Evolutionary conservation across 129 eudicot genomes (phyloP).

Genomic region (Kitagawia praeruptora): DNA sequence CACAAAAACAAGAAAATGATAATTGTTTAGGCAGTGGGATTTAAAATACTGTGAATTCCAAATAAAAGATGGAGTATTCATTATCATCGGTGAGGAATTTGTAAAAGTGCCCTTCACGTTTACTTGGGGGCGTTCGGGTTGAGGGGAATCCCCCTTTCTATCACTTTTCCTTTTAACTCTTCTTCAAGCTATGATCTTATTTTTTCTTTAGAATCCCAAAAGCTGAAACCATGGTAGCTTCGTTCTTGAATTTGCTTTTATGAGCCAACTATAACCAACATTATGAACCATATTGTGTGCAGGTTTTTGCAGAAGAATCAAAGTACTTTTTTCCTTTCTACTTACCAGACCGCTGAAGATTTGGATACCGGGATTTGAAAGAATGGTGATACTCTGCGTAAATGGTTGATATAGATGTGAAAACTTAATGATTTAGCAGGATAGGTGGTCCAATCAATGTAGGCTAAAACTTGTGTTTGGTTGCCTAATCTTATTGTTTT

Average conservation of each 20-base stretch:
- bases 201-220: not conserved
- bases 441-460: not conserved
- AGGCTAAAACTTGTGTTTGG: not conserved
- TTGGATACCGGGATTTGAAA: not conserved
- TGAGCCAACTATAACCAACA: not conserved
- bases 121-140: not conserved
- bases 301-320: conserved; percentile 44
- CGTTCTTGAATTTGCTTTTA: not conserved
- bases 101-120: not conserved
- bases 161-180: not conserved
- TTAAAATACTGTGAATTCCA: not conserved
- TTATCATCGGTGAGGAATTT: not conserved
- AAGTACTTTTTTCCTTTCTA: conserved; percentile 18
- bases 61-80: not conserved
- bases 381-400: not conserved
- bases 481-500: not conserved
- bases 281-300: conserved; percentile 9
- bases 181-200: not conserved
- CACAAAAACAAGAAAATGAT: not conserved
- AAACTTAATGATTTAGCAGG: not conserved
- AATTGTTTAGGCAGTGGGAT: not conserved
- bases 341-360: conserved; percentile 4
- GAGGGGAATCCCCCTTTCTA: not conserved
- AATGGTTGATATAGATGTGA: not conserved
- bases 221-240: not conserved